Evolutionary conservation across 2,329 filamentous ascomycete genomes (phyloP), one percentile per base, ranked within the genome.

Genomic region (Fusarium nematophilum): DNA sequence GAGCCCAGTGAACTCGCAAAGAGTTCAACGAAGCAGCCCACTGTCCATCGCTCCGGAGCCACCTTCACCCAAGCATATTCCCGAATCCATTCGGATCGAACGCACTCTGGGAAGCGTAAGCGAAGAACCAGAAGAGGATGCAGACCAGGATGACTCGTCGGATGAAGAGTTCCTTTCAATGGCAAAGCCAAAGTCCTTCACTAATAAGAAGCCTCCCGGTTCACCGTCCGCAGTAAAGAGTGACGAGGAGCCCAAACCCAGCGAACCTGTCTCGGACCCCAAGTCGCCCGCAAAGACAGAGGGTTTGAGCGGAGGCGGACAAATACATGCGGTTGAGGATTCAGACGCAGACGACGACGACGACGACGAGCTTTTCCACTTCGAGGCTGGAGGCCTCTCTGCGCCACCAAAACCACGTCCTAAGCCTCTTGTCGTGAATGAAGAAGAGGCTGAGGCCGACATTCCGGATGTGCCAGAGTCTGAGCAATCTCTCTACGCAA

Each of bases 281-380:
- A 37, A 43, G 27, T 52, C 55, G 9, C 23, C 52, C 11, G 43
- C 31, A 7, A 55, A 61, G 21, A 44, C 45, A n/a, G 37, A 53
- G 34, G 39, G 26, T 23, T 26, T 21, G 30, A 39, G 31, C 15
- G 45, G 14, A 33, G 15, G 38, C 5, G 30, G 40, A 9, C 47
- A 53, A 47, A 33, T 37, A 26, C 37, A 31, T 14, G 14, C 31
- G 2, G 6, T 36, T 18, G 33, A 62, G 14, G 39, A 59, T 25
- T 44, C 58, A 11, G 68, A 71, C 10, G 44, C 48, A 15, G 66
- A 74, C 3, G 76, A 77, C 9, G 73, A 78, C 4, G 66, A 74
- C 3, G 76, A 77, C 9, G 73, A 78, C 4, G 78, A 77, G 7
- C 66, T 83, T 61, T 83, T 83, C 57, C 70, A 78, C 5, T 83